These are phyloP conservation scores for Solanum raphanifolium DNA, from an alignment of 257 asterid genomes.

Conservation along the genomic window DNA sequence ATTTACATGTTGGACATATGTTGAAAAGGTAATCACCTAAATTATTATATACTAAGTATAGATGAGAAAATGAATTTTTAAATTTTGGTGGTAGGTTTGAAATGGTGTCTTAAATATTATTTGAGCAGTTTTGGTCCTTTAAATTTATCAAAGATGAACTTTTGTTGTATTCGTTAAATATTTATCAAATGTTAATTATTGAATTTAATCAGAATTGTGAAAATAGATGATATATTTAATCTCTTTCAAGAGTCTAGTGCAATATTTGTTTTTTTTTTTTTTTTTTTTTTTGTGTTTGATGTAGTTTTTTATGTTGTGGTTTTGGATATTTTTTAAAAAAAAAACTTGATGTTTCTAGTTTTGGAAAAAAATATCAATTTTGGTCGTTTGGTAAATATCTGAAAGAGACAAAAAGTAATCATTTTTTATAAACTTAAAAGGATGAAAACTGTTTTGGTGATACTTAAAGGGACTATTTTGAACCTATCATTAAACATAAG, in stretches of 20 bases:
- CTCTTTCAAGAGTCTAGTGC: not conserved
- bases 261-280: not conserved
- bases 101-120: not conserved
- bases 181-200: not conserved
- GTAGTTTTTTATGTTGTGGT: not conserved
- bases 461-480: not conserved
- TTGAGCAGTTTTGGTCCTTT: not conserved
- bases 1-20: not conserved
- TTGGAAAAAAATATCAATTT: no score
- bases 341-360: no score
- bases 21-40: not conserved
- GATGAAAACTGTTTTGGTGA: not conserved
- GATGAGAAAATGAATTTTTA: not conserved
- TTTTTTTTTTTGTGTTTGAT: not conserved
- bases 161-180: not conserved
- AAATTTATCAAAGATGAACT: not conserved
- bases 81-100: not conserved
- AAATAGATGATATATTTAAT: not conserved
- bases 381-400: not conserved
- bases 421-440: not conserved
- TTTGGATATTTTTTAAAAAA: rapidly evolving
- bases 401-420: not conserved
- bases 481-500: not conserved
- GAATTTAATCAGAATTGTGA: not conserved
- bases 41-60: not conserved